Percentiles rank a stretch among this genome's conserved stretches.
phyloP scores from a whole-genome alignment of 2,329 filamentous ascomycete species.

The Tolypocladium album region DNA sequence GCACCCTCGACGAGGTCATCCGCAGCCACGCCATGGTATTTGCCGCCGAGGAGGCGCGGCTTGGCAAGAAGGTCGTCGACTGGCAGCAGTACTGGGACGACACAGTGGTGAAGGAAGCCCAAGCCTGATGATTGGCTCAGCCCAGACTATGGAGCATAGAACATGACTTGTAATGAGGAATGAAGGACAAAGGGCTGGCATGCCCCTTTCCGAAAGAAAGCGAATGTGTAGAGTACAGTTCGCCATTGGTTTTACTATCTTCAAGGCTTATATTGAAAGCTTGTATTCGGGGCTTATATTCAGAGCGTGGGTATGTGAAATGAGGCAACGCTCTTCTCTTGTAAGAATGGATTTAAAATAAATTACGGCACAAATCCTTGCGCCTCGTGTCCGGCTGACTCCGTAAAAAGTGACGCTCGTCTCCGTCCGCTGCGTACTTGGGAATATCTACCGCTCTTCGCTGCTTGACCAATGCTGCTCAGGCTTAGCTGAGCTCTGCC shows the following conservation, averaged over 20 bases:
- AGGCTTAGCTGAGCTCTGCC: conserved; percentile 14
- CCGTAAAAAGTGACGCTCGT: not conserved
- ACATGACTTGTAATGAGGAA: not conserved
- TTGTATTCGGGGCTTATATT: too few species aligned
- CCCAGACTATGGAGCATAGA: not conserved
- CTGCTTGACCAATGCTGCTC: not conserved
- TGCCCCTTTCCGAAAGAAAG: not conserved
- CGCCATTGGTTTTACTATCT: not conserved
- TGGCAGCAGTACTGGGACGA: conserved; percentile 67
- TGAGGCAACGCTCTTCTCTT: not conserved
- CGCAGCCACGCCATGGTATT: conserved; percentile 88
- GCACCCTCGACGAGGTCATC: conserved; percentile 77
- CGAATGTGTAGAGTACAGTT: not conserved
- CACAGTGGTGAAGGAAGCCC: conserved; percentile 14
- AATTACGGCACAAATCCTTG: not conserved
- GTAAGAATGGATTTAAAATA: not conserved
- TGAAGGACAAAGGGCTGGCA: not conserved
- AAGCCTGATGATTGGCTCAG: not conserved
- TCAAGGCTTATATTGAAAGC: too few species aligned
- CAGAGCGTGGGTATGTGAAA: not conserved
- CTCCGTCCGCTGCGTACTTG: not conserved
- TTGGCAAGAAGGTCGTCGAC: conserved; percentile 56
- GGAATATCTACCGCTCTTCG: not conserved
- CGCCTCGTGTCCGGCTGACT: not conserved
- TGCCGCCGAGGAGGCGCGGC: conserved; percentile 80